Percentiles rank a stretch among this genome's conserved stretches.
Evolutionary conservation across 169 alveolate species (phyloP).

Genomic region (Plasmodium berghei): DNA sequence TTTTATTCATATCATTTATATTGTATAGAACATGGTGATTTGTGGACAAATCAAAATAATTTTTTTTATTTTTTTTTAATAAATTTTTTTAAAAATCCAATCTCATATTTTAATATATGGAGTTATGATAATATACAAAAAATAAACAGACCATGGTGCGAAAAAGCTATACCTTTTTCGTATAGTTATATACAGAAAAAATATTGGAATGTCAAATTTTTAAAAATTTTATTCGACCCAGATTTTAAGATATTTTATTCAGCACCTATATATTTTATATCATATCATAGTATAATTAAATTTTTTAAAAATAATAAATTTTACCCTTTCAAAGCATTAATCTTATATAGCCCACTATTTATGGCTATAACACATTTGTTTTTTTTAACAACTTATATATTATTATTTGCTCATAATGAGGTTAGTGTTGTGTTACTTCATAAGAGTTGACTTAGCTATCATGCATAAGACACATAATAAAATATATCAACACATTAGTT

Average conservation of each 20-base stretch:
- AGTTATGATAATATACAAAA: neutral
- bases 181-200: slow-evolving; percentile 80
- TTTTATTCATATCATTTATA: slow-evolving; percentile 78
- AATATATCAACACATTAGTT: neutral
- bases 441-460: too few relatives aligned
- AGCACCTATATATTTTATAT: slow-evolving; percentile 56
- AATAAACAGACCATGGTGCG: slow-evolving; percentile 82
- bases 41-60: slow-evolving; percentile 53
- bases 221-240: slow-evolving; percentile 77
- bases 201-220: slow-evolving; percentile 82
- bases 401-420: slow-evolving; percentile 70
- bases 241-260: slow-evolving; percentile 27
- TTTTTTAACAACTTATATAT: slow-evolving; percentile 29
- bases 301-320: slow-evolving; percentile 17
- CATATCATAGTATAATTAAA: slow-evolving; percentile 25
- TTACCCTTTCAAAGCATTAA: neutral
- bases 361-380: slow-evolving; percentile 30
- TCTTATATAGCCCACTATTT: slow-evolving; percentile 19
- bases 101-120: slow-evolving; percentile 11
- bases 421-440: neutral
- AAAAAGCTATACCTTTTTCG: slow-evolving; percentile 66
- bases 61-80: slow-evolving; percentile 55
- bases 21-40: slow-evolving; percentile 51
- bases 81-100: slow-evolving; percentile 23
- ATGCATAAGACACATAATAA: neutral